These are phyloP conservation scores for Fusarium sp. DNA, from an alignment of 2,329 filamentous ascomycete genomes.

Conservation along the genomic window DNA sequence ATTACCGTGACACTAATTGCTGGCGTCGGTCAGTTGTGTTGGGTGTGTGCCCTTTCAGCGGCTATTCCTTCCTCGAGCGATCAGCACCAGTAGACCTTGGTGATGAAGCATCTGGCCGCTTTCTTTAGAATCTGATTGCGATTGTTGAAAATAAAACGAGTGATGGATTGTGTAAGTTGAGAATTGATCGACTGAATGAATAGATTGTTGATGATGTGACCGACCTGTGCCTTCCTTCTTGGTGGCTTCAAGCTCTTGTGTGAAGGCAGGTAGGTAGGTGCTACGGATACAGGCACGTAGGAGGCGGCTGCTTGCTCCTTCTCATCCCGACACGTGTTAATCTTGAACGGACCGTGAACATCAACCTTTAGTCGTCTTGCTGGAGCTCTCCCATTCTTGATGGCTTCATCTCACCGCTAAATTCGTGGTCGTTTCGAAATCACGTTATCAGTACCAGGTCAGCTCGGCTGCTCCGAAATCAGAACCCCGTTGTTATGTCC, in stretches of 20 bases:
- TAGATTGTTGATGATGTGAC: neutral
- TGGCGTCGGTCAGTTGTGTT: neutral
- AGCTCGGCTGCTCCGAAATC: slow-evolving; percentile 27
- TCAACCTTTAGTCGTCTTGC: neutral
- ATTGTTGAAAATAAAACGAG: neutral
- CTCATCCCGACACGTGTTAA: neutral
- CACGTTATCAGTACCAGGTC: neutral
- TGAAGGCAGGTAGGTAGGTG: neutral
- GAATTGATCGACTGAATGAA: neutral
- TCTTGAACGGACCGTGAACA: neutral
- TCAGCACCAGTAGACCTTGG: neutral
- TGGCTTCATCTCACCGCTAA: neutral
- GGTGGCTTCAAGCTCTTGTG: neutral
- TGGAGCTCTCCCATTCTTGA: neutral
- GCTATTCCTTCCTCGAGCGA: neutral
- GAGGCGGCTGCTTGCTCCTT: neutral
- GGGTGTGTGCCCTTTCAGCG: neutral
- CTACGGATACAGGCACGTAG: neutral
- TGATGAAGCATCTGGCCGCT: neutral
- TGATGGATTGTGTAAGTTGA: neutral
- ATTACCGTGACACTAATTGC: slow-evolving; percentile 11
- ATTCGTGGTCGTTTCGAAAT: neutral
- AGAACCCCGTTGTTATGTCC: slow-evolving; percentile 8
- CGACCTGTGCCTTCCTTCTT: neutral
- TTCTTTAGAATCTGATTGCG: neutral